Conservation (phyloP, 768 basidiomycete genomes). For the Xerocomellus amylosporus region DNA sequence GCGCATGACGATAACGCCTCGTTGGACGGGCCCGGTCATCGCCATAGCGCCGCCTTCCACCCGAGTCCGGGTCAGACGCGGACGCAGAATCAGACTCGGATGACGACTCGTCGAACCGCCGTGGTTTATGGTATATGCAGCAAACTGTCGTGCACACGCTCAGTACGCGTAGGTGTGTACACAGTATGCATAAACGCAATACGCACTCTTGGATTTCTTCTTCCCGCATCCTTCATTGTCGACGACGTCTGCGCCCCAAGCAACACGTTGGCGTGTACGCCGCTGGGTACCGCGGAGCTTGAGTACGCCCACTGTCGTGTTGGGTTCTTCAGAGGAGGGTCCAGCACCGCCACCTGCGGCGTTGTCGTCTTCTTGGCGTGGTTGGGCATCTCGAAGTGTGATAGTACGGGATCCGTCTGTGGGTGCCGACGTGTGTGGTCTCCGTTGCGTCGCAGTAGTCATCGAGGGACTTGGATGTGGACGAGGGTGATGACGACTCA, state of each 20-base stretch:
- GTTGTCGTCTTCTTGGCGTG: conserved; percentile 28
- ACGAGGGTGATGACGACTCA: background rate
- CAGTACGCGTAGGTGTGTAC: background rate
- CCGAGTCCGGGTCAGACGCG: conserved; percentile 23
- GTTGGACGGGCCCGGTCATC: conserved; percentile 13
- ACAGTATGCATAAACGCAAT: background rate
- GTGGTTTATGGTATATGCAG: conserved; percentile 89
- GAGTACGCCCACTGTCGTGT: conserved; percentile 45
- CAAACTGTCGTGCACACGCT: conserved; percentile 58
- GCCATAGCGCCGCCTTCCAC: background rate
- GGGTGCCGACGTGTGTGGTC: conserved; percentile 41
- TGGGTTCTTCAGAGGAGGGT: conserved; percentile 19
- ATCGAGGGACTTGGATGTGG: background rate
- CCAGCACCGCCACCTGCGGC: conserved; percentile 11
- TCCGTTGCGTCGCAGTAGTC: conserved; percentile 24
- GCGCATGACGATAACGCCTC: conserved; percentile 2
- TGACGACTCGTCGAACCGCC: conserved; percentile 78
- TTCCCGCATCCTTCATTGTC: conserved; percentile 89
- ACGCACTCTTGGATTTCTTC: conserved; percentile 93
- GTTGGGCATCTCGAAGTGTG: conserved; percentile 41
- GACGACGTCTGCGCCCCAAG: conserved; percentile 81
- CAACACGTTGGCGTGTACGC: conserved; percentile 54
- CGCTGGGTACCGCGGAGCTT: conserved; percentile 55
- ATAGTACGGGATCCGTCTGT: conserved; percentile 55
- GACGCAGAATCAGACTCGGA: conserved; percentile 56